These are phyloP conservation scores for Globisporangium alternatum DNA, from an alignment of 352 stramenopile species.

Conservation along the genomic window DNA sequence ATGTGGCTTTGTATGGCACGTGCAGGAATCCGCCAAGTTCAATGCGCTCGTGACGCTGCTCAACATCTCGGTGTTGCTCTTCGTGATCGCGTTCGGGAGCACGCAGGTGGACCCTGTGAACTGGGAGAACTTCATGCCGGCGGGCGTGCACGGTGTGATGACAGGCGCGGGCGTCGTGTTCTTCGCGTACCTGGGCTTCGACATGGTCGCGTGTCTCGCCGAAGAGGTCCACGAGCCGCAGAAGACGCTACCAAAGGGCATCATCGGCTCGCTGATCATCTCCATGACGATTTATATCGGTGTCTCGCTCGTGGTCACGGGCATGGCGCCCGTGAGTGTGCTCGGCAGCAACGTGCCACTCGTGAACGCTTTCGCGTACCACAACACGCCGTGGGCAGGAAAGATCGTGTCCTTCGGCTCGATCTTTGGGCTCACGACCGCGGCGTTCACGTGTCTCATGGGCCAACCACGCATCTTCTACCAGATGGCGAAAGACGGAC, in stretches of 20 bases:
- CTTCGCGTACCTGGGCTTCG: constrained; percentile 92
- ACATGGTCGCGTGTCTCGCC: constrained; percentile 91
- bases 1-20: not conserved
- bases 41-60: constrained; percentile 88
- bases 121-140: constrained; percentile 82
- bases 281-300: constrained; percentile 90
- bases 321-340: constrained; percentile 74
- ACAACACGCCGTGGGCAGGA: constrained; percentile 65
- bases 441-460: constrained; percentile 91
- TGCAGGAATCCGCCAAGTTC: constrained; percentile 90
- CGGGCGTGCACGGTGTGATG: constrained; percentile 88
- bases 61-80: constrained; percentile 89
- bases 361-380: constrained; percentile 81
- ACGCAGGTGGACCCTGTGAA: constrained; percentile 73
- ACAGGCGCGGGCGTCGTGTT: constrained; percentile 88
- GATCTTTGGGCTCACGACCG: constrained; percentile 91
- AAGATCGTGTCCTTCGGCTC: constrained; percentile 89
- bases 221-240: constrained; percentile 91
- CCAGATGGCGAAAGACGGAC: constrained; percentile 86
- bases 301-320: constrained; percentile 89
- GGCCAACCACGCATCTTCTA: constrained; percentile 92
- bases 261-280: constrained; percentile 90
- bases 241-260: constrained; percentile 88
- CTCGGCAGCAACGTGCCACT: constrained; percentile 77
- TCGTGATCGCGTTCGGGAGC: constrained; percentile 86